Conservation (phyloP, 1,284 basidiomycete species). For the Cutaneotrichosporon arboriforme region DNA sequence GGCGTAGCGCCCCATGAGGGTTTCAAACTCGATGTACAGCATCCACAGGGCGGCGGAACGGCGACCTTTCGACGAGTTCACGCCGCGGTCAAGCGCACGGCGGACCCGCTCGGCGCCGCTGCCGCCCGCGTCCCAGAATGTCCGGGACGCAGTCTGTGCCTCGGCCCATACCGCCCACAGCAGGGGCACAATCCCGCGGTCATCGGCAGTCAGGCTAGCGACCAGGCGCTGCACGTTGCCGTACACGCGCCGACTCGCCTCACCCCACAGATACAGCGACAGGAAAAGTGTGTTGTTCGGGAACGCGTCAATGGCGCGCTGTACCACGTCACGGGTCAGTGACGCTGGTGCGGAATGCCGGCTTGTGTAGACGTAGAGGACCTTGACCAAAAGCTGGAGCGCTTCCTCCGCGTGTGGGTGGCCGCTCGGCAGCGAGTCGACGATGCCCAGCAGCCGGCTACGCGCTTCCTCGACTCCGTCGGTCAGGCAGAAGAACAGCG, state of each 20-base stretch:
- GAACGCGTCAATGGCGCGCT: conserved; percentile 43
- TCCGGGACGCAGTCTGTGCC: conserved; percentile 22
- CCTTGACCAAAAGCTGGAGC: conserved; percentile 40
- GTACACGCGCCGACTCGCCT: conserved; percentile 45
- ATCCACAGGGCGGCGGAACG: conserved; percentile 58
- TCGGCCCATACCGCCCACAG: conserved; percentile 48
- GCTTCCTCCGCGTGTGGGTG: conserved; percentile 42
- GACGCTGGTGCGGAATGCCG: conserved; percentile 34
- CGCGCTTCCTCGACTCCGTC: conserved; percentile 23
- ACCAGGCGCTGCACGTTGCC: conserved; percentile 46
- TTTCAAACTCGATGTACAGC: conserved; percentile 76
- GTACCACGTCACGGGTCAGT: conserved; percentile 40
- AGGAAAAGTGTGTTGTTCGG: conserved; percentile 50
- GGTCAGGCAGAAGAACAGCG: conserved; percentile 30
- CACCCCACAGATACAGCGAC: conserved; percentile 47
- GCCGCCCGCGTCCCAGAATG: conserved; percentile 40
- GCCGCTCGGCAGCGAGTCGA: conserved; percentile 10
- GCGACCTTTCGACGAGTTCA: conserved; percentile 29
- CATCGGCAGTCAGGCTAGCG: conserved; percentile 18
- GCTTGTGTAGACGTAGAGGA: conserved; percentile 40
- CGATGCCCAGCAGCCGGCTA: conserved; percentile 14
- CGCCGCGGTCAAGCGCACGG: conserved; percentile 33
- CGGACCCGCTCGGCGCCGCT: conserved; percentile 41
- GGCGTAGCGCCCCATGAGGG: conserved; percentile 57
- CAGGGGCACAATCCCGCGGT: conserved; percentile 25